These are phyloP conservation scores for Verbena officinalis DNA, from an alignment of 257 asterid species.

Conservation along the genomic window DNA sequence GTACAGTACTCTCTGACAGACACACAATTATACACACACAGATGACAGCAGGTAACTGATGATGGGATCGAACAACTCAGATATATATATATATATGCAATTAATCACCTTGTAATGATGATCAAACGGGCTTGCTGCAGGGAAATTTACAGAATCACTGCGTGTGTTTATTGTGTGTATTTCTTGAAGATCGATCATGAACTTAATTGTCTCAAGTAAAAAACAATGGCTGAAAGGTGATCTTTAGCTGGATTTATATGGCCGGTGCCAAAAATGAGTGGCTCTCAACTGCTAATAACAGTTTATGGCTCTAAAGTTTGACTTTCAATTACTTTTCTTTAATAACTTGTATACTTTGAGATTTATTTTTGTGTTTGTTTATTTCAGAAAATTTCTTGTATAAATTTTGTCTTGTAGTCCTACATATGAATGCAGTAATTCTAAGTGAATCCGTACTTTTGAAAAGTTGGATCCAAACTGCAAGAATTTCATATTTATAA, in stretches of 20 bases:
- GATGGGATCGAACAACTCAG: background rate
- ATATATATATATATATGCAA: no score
- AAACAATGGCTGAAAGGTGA: no score
- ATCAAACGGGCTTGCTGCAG: no score
- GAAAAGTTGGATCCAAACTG: no score
- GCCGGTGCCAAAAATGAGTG: slow-evolving; percentile 45
- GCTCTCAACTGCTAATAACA: slow-evolving; percentile 28
- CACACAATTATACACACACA: background rate
- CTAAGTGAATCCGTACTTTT: no score
- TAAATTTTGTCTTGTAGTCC: no score
- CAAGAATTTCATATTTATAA: no score
- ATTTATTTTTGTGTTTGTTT: background rate
- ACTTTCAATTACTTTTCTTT: slow-evolving; percentile 9
- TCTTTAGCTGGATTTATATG: slow-evolving; percentile 19
- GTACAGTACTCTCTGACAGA: no score
- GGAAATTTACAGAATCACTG: background rate
- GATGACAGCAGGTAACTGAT: background rate
- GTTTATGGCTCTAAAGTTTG: slow-evolving; percentile 55
- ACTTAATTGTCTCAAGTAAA: no score
- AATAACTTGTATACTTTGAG: background rate
- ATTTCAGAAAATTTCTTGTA: no score
- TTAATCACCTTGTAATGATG: slow-evolving; percentile 16
- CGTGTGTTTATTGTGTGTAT: slow-evolving; percentile 8
- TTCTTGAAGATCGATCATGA: slow-evolving; percentile 29
- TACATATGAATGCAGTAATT: no score